phyloP scores from a whole-genome alignment of 331 rosid genomes.

The Quercus tomentella region DNA sequence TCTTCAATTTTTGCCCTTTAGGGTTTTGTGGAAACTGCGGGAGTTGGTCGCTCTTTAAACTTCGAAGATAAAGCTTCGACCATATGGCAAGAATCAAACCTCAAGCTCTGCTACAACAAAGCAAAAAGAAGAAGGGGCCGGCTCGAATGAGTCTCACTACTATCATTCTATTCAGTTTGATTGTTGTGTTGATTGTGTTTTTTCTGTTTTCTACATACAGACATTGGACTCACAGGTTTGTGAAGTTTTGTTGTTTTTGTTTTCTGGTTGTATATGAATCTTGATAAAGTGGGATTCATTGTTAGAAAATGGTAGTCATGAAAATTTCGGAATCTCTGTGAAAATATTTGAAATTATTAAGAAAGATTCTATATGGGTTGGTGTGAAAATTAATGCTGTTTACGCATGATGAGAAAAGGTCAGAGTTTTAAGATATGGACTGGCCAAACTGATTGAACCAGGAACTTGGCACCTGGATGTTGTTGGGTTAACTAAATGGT shows the following conservation, averaged over 20 bases:
- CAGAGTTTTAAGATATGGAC: constrained; percentile 5
- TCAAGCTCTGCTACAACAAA: constrained; percentile 75
- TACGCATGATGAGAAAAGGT: background rate
- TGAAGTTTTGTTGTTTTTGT: background rate
- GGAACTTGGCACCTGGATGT: background rate
- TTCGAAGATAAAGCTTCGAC: constrained; percentile 17
- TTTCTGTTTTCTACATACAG: constrained; percentile 58
- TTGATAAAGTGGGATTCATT: background rate
- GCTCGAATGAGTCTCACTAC: constrained; percentile 54
- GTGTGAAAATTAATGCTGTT: background rate
- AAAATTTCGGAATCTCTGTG: background rate
- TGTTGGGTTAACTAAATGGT: constrained; percentile 4
- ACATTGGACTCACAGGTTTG: constrained; percentile 72
- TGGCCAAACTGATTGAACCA: background rate
- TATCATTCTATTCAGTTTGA: constrained; percentile 47
- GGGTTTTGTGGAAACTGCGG: constrained; percentile 1
- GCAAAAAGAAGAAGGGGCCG: constrained; percentile 93
- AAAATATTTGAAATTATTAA: background rate
- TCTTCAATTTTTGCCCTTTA: background rate
- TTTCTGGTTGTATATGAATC: too few species aligned
- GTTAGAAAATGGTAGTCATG: background rate
- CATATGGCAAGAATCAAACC: constrained; percentile 86
- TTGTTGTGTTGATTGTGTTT: constrained; percentile 53
- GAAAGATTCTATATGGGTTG: constrained; percentile 4
- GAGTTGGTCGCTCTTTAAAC: constrained; percentile 8